phyloP scores from a whole-genome alignment of 1,139 yeast genomes.

The Hemisphaericaspora lyxosophila region DNA sequence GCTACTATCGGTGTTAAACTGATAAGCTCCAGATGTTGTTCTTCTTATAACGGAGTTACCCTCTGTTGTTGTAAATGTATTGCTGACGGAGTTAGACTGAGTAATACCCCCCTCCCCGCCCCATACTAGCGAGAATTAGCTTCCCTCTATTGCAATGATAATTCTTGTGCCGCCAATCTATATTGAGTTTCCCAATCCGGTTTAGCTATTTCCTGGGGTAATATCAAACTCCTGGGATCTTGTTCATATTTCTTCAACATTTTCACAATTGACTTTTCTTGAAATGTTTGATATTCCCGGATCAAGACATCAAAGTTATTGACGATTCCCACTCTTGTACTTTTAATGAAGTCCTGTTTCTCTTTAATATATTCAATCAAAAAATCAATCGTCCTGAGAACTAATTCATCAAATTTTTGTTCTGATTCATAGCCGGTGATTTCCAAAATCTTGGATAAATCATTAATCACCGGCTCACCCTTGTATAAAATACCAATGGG shows the following conservation, averaged over 20 bases:
- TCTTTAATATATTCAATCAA: slow-evolving; percentile 9
- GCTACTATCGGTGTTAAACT: too few relatives aligned
- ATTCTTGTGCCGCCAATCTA: slow-evolving; percentile 13
- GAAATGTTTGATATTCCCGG: slow-evolving; percentile 6
- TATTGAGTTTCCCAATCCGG: slow-evolving; percentile 17
- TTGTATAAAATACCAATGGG: slow-evolving; percentile 21
- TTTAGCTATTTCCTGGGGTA: slow-evolving; percentile 16
- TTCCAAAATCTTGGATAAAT: slow-evolving; percentile 4
- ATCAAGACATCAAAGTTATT: slow-evolving; percentile 11
- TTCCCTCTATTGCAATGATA: slow-evolving; percentile 4
- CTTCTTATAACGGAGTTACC: too few relatives aligned
- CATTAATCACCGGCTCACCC: slow-evolving; percentile 8
- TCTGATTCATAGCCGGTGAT: slow-evolving; percentile 8
- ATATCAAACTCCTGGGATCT: slow-evolving; percentile 9
- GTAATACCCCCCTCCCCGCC: too few relatives aligned
- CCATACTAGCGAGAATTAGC: too few relatives aligned
- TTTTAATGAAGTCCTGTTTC: slow-evolving; percentile 1
- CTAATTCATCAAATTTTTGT: slow-evolving; percentile 6
- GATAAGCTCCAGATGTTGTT: too few relatives aligned
- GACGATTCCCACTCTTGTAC: background rate
- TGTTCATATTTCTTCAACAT: slow-evolving; percentile 10
- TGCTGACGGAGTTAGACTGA: too few relatives aligned
- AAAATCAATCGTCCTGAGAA: slow-evolving; percentile 7
- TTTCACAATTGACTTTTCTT: slow-evolving; percentile 2
- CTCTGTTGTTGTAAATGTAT: too few relatives aligned